Conservation (phyloP, 2,329 filamentous ascomycete species). For the Emergomyces africanus region DNA sequence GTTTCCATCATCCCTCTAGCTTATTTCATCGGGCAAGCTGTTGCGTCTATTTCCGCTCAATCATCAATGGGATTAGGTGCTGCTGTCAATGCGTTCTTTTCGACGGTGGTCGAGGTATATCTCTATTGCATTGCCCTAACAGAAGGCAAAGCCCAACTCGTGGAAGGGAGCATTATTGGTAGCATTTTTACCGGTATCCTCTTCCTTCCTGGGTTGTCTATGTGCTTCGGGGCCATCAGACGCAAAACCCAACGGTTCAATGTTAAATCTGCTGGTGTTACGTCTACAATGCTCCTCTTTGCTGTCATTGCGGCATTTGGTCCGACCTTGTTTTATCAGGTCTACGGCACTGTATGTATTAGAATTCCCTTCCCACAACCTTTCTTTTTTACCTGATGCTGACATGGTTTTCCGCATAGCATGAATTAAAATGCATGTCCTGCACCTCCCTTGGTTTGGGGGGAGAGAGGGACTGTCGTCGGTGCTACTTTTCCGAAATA, state of each 20-base stretch:
- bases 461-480: constrained; percentile 56
- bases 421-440: constrained; percentile 73
- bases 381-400: not conserved
- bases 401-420: constrained; percentile 39
- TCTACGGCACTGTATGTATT: constrained; percentile 69
- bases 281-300: constrained; percentile 94
- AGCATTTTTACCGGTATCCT: constrained; percentile 96
- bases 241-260: constrained; percentile 98
- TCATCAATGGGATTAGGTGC: constrained; percentile 97
- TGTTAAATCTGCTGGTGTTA: constrained; percentile 87
- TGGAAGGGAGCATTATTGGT: constrained; percentile 93
- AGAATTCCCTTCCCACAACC: constrained; percentile 19
- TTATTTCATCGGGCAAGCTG: constrained; percentile 97
- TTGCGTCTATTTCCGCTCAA: constrained; percentile 95
- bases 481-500: constrained; percentile 86
- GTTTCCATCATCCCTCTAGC: constrained; percentile 91
- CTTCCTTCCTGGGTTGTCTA: constrained; percentile 86
- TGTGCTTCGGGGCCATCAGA: constrained; percentile 98
- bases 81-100: constrained; percentile 96
- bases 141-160: constrained; percentile 82
- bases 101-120: constrained; percentile 93
- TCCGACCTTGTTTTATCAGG: constrained; percentile 94
- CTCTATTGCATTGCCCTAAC: constrained; percentile 89
- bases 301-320: constrained; percentile 91
- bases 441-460: constrained; percentile 36